phyloP scores from a whole-genome alignment of 306 rosid genomes.

The Argentina anserina region DNA sequence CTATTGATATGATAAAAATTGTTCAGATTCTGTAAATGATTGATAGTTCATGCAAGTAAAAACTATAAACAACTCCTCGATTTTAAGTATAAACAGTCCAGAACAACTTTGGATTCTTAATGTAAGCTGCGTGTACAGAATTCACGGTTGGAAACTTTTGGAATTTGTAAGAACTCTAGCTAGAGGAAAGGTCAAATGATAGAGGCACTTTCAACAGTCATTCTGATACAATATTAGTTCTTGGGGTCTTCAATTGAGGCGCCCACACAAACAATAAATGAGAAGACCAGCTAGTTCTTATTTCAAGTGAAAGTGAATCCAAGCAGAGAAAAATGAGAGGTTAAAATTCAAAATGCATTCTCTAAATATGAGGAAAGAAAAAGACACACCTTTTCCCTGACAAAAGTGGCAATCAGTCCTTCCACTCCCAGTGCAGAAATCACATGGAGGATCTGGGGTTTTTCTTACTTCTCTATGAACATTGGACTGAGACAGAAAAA shows the following conservation, averaged over 20 bases:
- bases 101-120: background rate
- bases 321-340: background rate
- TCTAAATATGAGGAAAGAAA: background rate
- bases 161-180: background rate
- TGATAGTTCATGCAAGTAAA: background rate
- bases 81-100: background rate
- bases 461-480: slow-evolving; percentile 55
- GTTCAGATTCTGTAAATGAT: background rate
- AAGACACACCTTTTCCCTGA: slow-evolving; percentile 48
- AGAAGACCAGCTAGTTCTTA: background rate
- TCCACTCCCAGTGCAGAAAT: slow-evolving; percentile 72
- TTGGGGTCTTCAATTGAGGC: background rate
- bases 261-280: background rate
- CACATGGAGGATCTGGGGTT: slow-evolving; percentile 81
- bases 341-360: background rate
- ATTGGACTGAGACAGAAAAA: slow-evolving; percentile 47
- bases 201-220: background rate
- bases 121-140: background rate
- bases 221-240: background rate
- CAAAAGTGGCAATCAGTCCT: slow-evolving; percentile 66
- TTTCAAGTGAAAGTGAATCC: background rate
- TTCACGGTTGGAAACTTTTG: background rate
- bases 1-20: no score
- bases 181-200: background rate
- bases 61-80: background rate